These are phyloP conservation scores for Fraxinus velutina DNA, from an alignment of 305 asterid genomes.

Conservation along the genomic window DNA sequence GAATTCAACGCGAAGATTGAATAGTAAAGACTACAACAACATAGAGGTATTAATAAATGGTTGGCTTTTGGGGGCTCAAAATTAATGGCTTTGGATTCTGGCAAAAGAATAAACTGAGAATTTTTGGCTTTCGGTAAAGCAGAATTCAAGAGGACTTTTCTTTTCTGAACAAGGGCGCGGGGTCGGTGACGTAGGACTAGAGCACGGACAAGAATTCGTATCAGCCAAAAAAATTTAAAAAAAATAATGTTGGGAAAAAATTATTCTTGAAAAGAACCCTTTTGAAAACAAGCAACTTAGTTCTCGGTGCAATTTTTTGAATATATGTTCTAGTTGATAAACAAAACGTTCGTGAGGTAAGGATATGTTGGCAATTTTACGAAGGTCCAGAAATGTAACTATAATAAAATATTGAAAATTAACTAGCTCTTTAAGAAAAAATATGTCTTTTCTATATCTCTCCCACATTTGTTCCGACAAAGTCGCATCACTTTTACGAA, in stretches of 20 bases:
- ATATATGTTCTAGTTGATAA: background rate
- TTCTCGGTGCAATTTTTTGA: background rate
- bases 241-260: background rate
- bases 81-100: background rate
- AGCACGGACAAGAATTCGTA: background rate
- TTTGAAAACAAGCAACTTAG: background rate
- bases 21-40: background rate
- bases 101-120: background rate
- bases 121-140: background rate
- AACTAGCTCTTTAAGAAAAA: background rate
- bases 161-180: background rate
- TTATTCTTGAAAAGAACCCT: constrained; percentile 25
- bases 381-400: too few relatives aligned
- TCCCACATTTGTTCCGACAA: too few relatives aligned
- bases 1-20: background rate
- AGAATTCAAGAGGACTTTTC: background rate
- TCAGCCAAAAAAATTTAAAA: too few relatives aligned
- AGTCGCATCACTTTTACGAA: too few relatives aligned
- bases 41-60: background rate
- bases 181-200: background rate
- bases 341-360: background rate
- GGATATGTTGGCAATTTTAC: background rate
- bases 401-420: background rate
- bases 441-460: too few relatives aligned
- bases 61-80: background rate